These are phyloP conservation scores for Sclerotiophoma versabilis DNA, from an alignment of 2,329 filamentous ascomycete species.

Conservation along the genomic window DNA sequence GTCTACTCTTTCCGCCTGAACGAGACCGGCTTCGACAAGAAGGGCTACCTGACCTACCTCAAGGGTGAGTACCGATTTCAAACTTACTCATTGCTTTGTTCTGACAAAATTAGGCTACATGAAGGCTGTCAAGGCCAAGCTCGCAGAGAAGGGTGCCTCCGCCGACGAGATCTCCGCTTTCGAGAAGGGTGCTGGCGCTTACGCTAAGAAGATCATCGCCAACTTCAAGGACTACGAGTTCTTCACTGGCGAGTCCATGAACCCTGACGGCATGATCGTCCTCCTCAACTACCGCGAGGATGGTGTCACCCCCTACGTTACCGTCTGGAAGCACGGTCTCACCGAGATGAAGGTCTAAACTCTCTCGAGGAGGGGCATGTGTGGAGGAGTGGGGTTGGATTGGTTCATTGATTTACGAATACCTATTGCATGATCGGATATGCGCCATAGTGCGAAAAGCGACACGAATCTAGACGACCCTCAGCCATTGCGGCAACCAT, in stretches of 20 bases:
- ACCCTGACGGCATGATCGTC: constrained; percentile 91
- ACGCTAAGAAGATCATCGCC: constrained; percentile 80
- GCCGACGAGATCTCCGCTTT: constrained; percentile 72
- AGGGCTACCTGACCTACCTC: constrained; percentile 80
- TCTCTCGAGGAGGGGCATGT: constrained; percentile 7
- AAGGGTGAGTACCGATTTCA: constrained; percentile 68
- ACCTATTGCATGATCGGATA: constrained; percentile 49
- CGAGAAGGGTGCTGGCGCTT: constrained; percentile 75
- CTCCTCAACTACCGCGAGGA: constrained; percentile 99
- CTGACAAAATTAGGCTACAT: constrained; percentile 72
- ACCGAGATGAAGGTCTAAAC: constrained; percentile 87
- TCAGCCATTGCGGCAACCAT: constrained; percentile 23
- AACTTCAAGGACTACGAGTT: constrained; percentile 98
- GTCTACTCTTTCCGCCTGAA: constrained; percentile 90
- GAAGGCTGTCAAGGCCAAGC: constrained; percentile 85
- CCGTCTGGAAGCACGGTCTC: constrained; percentile 95
- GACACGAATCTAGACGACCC: constrained; percentile 42
- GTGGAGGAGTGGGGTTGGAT: constrained; percentile 28
- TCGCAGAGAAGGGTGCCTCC: constrained; percentile 65
- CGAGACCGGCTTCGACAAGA: constrained; percentile 84
- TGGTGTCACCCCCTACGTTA: constrained; percentile 86
- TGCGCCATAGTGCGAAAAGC: constrained; percentile 45
- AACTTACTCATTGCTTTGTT: not conserved
- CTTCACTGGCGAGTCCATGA: constrained; percentile 89
- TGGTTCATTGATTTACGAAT: constrained; percentile 47